Evolutionary conservation across 352 stramenopile genomes (phyloP), one percentile per base, ranked within the genome.

Genomic region (Heterotrichella gracilis): DNA sequence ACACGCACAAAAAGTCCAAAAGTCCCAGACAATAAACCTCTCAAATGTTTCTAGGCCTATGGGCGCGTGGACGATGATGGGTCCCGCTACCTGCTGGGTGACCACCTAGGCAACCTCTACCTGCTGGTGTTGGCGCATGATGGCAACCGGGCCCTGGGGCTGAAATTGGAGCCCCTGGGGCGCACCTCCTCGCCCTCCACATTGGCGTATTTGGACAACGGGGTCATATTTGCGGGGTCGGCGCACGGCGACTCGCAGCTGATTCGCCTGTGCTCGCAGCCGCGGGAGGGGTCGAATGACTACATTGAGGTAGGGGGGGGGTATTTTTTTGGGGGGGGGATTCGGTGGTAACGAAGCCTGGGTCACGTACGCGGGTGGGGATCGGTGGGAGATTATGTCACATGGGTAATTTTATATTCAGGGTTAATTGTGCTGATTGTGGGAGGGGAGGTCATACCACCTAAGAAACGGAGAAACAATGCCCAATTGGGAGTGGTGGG

Each of bases 251-350:
- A 97, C 76, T 93, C 84, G 68, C 88, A 95, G 74, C 74, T 96
- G 63, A 81, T 97, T 71, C 88, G 92, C 76, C 82, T 97, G 14
- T 81, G 83, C 70, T 71, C 78, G 0, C 78, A 86, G 24, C 77
- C 76, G 0, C 82, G 88, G 69, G 79, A 85, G 20, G 73, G 79
- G n/a, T 71, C 77, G 63, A 81, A 75, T 69, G 89, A 73, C 2
- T 93, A 94, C 75, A 73, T 96, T 22, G 81, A 89, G 70, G 82
- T 96, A 0, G 75, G 96, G 64, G 89, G 96, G 76, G 90, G 88
- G 69, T 98, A 96, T 22, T n/a, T n/a, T n/a, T n/a, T n/a, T n/a
- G n/a, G n/a, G n/a, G n/a, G n/a, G n/a, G n/a, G n/a, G n/a, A n/a
- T n/a, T n/a, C n/a, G n/a, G n/a, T n/a, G n/a, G n/a, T n/a, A n/a